phyloP scores from a whole-genome alignment of 495 filamentous ascomycete genomes.

The Talaromyces nanjingensis region DNA sequence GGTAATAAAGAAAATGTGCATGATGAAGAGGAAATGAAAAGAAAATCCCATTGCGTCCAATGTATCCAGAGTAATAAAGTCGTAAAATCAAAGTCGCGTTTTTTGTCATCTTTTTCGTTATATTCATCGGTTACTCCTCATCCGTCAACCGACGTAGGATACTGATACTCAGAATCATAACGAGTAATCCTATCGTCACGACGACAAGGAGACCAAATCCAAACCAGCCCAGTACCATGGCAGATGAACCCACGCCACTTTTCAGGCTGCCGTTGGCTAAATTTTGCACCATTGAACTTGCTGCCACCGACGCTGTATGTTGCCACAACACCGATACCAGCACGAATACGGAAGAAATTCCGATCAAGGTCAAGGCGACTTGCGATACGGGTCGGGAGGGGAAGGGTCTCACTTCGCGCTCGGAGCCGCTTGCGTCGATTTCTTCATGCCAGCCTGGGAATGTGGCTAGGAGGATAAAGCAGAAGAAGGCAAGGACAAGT shows the following conservation, averaged over 20 bases:
- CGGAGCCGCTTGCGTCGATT: conserved; percentile 44
- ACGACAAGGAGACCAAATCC: conserved; percentile 86
- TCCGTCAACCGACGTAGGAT: conserved; percentile 54
- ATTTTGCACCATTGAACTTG: conserved; percentile 86
- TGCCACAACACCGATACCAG: conserved; percentile 64
- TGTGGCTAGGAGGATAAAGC: conserved; percentile 62
- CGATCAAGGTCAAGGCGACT: conserved; percentile 59
- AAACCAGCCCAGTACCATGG: conserved; percentile 97
- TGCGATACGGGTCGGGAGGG: conserved; percentile 63
- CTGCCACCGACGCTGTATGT: conserved; percentile 91
- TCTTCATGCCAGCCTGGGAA: conserved; percentile 71
- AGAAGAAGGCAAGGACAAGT: conserved; percentile 62
- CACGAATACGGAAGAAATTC: conserved; percentile 62
- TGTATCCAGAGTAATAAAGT: conserved; percentile 1
- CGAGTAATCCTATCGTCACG: conserved; percentile 85
- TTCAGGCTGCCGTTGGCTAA: conserved; percentile 89
- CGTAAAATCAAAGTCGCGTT: background rate
- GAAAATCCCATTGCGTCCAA: background rate
- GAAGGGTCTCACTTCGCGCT: conserved; percentile 59
- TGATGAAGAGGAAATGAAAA: background rate
- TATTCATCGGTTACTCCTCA: conserved; percentile 20
- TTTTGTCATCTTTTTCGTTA: background rate
- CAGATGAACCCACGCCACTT: conserved; percentile 81
- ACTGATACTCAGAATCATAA: conserved; percentile 90
- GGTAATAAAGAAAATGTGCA: background rate